A percentile compares a stretch with the other conserved stretches of the same genome.
Evolutionary conservation across 208 protist genomes (phyloP).

Genomic region (Trypanosoma brucei): DNA sequence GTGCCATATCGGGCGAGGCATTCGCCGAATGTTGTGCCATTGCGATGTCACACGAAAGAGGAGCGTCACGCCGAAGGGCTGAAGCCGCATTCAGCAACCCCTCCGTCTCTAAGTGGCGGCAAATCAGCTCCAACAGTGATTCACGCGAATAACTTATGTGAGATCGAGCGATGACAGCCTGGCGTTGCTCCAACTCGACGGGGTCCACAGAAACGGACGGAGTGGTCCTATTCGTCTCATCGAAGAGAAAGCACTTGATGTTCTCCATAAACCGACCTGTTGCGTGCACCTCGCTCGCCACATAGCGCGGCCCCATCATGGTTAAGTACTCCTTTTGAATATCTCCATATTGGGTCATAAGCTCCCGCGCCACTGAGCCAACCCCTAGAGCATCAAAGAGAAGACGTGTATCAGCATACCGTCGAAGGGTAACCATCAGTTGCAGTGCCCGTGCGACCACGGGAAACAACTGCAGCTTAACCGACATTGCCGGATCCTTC

Average conservation of each 20-base stretch:
- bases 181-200: conserved; percentile 65
- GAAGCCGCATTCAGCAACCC: conserved; percentile 46
- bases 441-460: conserved; percentile 78
- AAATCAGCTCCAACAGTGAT: conserved; percentile 73
- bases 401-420: conserved; percentile 65
- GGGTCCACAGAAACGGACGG: conserved; percentile 37
- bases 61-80: conserved; percentile 43
- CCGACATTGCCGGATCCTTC: conserved; percentile 69
- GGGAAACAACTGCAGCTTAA: conserved; percentile 76
- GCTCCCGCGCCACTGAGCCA: conserved; percentile 57
- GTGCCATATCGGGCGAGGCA: conserved; percentile 2
- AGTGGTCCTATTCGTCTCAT: conserved; percentile 37
- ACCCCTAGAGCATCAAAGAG: conserved; percentile 81
- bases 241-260: conserved; percentile 66
- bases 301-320: conserved; percentile 55
- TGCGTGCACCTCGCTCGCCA: conserved; percentile 63
- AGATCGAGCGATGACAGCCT: conserved; percentile 65
- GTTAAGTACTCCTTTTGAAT: conserved; percentile 80
- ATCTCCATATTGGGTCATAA: conserved; percentile 59
- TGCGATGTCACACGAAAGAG: conserved; percentile 14
- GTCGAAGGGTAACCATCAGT: conserved; percentile 66
- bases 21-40: conserved; percentile 8
- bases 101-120: conserved; percentile 61
- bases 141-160: conserved; percentile 73
- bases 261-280: conserved; percentile 82